These are phyloP conservation scores for Arthroderma sp. DNA, from an alignment of 2,329 filamentous ascomycete genomes.

Conservation along the genomic window DNA sequence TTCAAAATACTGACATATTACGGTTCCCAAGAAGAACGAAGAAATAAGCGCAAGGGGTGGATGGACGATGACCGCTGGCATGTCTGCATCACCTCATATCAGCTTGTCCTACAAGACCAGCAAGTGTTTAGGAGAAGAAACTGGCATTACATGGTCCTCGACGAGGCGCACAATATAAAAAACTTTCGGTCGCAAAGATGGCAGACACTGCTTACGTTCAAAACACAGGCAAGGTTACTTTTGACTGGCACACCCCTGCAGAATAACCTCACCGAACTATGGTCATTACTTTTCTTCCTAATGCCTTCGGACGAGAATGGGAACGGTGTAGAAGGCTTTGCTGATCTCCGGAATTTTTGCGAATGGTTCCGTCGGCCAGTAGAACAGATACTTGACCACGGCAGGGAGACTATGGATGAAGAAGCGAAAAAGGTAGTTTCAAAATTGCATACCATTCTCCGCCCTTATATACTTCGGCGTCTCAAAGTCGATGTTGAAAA, in stretches of 20 bases:
- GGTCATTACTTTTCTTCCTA: constrained; percentile 92
- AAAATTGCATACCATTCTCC: constrained; percentile 84
- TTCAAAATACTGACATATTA: constrained; percentile 99
- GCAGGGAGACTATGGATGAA: constrained; percentile 83
- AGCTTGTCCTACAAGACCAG: constrained; percentile 86
- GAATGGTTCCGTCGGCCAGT: constrained; percentile 93
- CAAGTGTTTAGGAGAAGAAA: constrained; percentile 81
- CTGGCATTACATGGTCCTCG: constrained; percentile 97
- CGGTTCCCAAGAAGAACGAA: constrained; percentile 82
- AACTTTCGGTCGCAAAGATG: constrained; percentile 97
- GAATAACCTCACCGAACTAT: constrained; percentile 91
- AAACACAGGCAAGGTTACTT: constrained; percentile 72
- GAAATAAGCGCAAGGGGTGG: constrained; percentile 84
- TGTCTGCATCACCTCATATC: constrained; percentile 94
- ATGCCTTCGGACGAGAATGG: constrained; percentile 69
- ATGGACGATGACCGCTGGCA: constrained; percentile 90
- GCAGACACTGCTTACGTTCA: constrained; percentile 89
- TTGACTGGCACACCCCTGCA: constrained; percentile 91
- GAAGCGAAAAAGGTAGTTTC: constrained; percentile 84
- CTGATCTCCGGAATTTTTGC: constrained; percentile 88
- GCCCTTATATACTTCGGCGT: constrained; percentile 79
- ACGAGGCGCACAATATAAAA: constrained; percentile 99
- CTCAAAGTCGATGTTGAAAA: constrained; percentile 97
- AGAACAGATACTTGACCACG: constrained; percentile 90
- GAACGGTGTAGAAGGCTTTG: constrained; percentile 76